These are phyloP conservation scores for Aureobasidium sp. DNA, from an alignment of 2,329 filamentous ascomycete species.

Conservation along the genomic window DNA sequence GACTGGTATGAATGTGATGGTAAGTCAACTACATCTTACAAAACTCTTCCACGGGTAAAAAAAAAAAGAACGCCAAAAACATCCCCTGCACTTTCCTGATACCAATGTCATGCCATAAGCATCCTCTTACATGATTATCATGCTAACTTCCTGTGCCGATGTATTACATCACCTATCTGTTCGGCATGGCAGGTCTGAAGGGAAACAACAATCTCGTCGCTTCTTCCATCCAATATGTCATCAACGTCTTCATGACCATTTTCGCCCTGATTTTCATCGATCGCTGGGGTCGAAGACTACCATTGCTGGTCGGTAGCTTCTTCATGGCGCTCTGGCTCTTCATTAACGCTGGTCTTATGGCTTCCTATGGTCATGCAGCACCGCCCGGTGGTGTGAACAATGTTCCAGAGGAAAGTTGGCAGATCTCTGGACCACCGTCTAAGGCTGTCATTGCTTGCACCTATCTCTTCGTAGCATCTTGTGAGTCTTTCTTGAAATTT, in stretches of 20 bases:
- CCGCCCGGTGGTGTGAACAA: slow-evolving; percentile 33
- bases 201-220: slow-evolving; percentile 53
- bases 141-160: slow-evolving; percentile 31
- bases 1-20: neutral
- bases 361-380: slow-evolving; percentile 45
- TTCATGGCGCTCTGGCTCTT: slow-evolving; percentile 60
- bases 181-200: slow-evolving; percentile 60
- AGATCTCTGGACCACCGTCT: slow-evolving; percentile 33
- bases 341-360: slow-evolving; percentile 55
- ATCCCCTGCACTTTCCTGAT: too few species aligned
- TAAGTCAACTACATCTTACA: slow-evolving; percentile 35
- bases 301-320: slow-evolving; percentile 56
- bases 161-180: slow-evolving; percentile 49
- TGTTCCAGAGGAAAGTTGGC: slow-evolving; percentile 36
- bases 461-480: slow-evolving; percentile 66
- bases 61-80: too few species aligned
- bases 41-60: slow-evolving; percentile 47
- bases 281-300: slow-evolving; percentile 63
- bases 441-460: slow-evolving; percentile 58
- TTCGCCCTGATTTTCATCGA: slow-evolving; percentile 70
- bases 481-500: too few species aligned
- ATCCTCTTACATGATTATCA: too few species aligned
- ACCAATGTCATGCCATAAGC: too few species aligned
- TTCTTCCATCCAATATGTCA: slow-evolving; percentile 66
- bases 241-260: slow-evolving; percentile 74